Conservation (phyloP, 1,284 basidiomycete genomes). For the Rhodotorula sp. region DNA sequence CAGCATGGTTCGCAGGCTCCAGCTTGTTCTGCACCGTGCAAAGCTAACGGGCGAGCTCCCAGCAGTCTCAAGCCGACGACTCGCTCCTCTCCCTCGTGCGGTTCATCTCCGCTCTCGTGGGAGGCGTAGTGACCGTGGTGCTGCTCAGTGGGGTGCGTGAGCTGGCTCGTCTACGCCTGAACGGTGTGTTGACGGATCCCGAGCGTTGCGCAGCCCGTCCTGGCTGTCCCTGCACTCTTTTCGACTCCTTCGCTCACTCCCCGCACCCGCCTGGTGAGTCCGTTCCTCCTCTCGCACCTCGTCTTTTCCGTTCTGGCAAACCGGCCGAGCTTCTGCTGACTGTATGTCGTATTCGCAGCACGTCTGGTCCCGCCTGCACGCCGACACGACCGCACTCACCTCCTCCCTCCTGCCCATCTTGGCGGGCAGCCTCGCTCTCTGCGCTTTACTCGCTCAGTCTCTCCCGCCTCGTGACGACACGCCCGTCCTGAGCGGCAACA, state of each 20-base stretch:
- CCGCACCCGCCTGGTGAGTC: background rate
- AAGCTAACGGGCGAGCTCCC: background rate
- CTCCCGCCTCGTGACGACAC: background rate
- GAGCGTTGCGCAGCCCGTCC: background rate
- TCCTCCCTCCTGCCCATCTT: background rate
- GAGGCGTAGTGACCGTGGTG: background rate
- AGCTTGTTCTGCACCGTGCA: background rate
- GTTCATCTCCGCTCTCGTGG: background rate
- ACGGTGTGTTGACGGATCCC: background rate
- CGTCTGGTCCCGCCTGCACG: constrained; percentile 16
- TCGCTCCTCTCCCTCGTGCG: constrained; percentile 5
- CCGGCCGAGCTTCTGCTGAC: background rate
- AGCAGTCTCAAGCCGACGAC: background rate
- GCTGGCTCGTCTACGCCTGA: background rate
- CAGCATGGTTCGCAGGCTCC: background rate
- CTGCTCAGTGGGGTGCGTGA: background rate
- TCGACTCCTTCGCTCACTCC: background rate
- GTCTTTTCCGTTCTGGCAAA: background rate
- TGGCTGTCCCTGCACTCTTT: constrained; percentile 1
- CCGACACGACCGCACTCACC: background rate
- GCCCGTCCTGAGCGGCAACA: too few relatives aligned
- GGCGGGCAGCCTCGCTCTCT: background rate
- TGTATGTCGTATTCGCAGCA: background rate
- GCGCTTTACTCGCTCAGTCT: constrained; percentile 9
- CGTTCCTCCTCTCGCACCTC: too few relatives aligned